Evolutionary conservation across 768 basidiomycete species (phyloP).

Genomic region (Podaxis mareebaensis): DNA sequence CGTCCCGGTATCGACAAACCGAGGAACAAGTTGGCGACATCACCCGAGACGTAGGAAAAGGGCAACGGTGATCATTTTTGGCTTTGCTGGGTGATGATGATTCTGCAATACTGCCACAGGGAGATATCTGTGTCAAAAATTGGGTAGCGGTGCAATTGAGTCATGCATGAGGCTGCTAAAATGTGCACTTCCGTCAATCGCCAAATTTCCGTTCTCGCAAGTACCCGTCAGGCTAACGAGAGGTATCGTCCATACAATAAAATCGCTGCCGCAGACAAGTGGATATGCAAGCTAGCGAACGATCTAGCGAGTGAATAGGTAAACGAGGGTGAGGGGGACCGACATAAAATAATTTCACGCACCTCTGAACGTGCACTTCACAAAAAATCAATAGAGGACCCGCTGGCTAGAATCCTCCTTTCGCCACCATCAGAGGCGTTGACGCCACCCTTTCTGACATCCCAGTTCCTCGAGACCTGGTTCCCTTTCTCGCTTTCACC

Average conservation of each 20-base stretch:
- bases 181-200: constrained; percentile 5
- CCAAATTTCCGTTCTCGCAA: constrained; percentile 9
- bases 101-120: not conserved
- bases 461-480: not conserved
- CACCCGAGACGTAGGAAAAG: not conserved
- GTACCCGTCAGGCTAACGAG: not conserved
- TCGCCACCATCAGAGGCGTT: not conserved
- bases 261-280: not conserved
- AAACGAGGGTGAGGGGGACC: not conserved
- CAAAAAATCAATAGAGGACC: constrained; percentile 1
- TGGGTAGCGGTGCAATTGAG: not conserved
- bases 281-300: not conserved
- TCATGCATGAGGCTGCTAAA: not conserved
- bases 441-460: not conserved
- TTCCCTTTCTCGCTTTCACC: not conserved
- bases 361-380: constrained; percentile 4
- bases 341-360: not conserved
- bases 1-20: not conserved
- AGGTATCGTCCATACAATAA: not conserved
- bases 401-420: not conserved
- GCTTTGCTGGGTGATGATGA: not conserved
- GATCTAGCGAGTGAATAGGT: not conserved
- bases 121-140: constrained; percentile 8
- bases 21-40: not conserved
- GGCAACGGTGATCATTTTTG: constrained; percentile 2